Evolutionary conservation across 805 yeast genomes (phyloP), one percentile per base, ranked within the genome.

Genomic region (Candida tallmaniae): DNA sequence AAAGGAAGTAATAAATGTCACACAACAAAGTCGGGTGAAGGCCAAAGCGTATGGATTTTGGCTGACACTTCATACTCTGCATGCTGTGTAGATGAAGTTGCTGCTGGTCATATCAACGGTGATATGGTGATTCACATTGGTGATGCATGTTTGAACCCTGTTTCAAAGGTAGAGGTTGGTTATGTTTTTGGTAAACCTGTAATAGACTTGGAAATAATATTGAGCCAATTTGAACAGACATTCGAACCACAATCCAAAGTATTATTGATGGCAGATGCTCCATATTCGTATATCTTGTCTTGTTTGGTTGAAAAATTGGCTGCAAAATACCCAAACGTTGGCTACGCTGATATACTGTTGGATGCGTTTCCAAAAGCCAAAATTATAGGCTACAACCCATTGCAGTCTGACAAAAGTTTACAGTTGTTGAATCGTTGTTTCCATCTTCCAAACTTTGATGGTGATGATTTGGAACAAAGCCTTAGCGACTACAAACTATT

Each of bases 61-160:
- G 98, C 97, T 0, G 98, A 93, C 52, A 90, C 98, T 0, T 87
- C 97, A 0, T 93, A 93, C 51, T 85, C 96, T 19, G 70, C 96
- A 1, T 93, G 98, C 58, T 93, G 98, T 60, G 82, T 90, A 8
- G 98, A 93, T 56, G 97, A 89, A 51, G 94, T 90, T 18, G 97
- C 98, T 0, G 95, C 96, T 1, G 89, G 84, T 51, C 98, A 93
- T 56, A 94, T 90, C 11, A 53, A 65, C 5, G 88, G 93, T 5
- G 96, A 90, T 43, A 60, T 83, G 4, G 86, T 93, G 19, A 78
- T 89, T 2, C 98, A 93, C 58, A 86, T 89, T 58, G 98, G 98
- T 2, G 95, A 87, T 52, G 90, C 97, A 0, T 93, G 98, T 57
- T 59, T 93, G 51, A 88, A 83, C 46, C 83, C 88, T 0, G 78